phyloP scores from a whole-genome alignment of 495 filamentous ascomycete genomes.

The Daldinia caldariorum region DNA sequence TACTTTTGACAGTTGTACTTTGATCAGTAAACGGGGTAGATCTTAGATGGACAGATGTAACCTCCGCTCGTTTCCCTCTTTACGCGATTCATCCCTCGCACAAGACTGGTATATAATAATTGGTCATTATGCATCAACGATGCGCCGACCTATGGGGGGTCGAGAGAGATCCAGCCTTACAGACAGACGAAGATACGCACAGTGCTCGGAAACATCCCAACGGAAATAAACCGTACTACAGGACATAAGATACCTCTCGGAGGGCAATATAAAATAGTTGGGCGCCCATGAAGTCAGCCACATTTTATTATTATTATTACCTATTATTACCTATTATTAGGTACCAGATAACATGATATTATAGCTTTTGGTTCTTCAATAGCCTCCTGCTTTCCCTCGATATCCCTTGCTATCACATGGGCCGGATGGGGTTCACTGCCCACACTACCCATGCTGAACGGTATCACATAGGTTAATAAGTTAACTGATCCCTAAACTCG shows the following conservation, averaged over 20 bases:
- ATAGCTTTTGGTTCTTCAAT: conserved; percentile 22
- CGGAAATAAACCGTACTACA: conserved; percentile 27
- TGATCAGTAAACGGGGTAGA: conserved; percentile 18
- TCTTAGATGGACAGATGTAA: conserved; percentile 12
- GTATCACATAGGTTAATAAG: conserved; percentile 11
- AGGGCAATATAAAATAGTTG: not conserved
- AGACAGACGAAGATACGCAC: conserved; percentile 17
- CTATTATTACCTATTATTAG: too few species aligned
- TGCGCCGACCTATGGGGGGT: conserved; percentile 29
- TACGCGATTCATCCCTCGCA: conserved; percentile 21
- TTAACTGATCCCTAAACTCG: conserved; percentile 12
- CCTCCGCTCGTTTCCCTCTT: conserved; percentile 17
- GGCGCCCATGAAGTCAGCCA: conserved; percentile 21
- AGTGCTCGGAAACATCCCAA: conserved; percentile 13
- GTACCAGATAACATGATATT: not conserved
- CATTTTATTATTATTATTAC: conserved; percentile 10
- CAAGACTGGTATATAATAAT: conserved; percentile 21
- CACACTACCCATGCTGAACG: conserved; percentile 11
- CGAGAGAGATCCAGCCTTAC: conserved; percentile 36
- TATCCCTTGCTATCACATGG: conserved; percentile 16
- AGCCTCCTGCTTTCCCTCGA: conserved; percentile 1
- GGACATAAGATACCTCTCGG: not conserved
- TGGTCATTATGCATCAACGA: conserved; percentile 19
- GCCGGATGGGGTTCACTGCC: conserved; percentile 11
- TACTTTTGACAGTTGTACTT: conserved; percentile 22